Evolutionary conservation across 352 stramenopile genomes (phyloP).

Genomic region (Globisporangium recalcitrans): DNA sequence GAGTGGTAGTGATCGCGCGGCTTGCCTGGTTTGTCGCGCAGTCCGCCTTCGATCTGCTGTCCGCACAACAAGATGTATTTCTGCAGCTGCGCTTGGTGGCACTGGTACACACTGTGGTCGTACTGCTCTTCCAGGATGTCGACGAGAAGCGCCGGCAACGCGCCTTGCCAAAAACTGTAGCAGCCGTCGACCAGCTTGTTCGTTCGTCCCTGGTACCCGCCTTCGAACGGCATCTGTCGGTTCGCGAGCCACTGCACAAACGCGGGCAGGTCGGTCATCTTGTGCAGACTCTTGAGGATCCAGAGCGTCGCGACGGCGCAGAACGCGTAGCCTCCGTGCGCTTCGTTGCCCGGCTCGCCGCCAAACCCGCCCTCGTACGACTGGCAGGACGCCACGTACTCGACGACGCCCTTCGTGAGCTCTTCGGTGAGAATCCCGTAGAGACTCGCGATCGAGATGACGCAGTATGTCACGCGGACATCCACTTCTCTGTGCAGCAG

Average conservation of each 20-base stretch:
- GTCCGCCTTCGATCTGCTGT: slow-evolving; percentile 91
- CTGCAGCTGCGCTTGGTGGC: slow-evolving; percentile 73
- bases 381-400: slow-evolving; percentile 90
- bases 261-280: slow-evolving; percentile 42
- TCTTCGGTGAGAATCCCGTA: slow-evolving; percentile 91
- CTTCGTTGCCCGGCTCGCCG: slow-evolving; percentile 90
- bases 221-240: slow-evolving; percentile 93
- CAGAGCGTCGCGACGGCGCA: slow-evolving; percentile 93
- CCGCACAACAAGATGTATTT: slow-evolving; percentile 93
- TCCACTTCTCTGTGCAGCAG: slow-evolving; percentile 85
- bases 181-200: slow-evolving; percentile 99
- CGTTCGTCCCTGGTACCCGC: slow-evolving; percentile 90
- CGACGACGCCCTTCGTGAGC: slow-evolving; percentile 64
- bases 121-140: slow-evolving; percentile 35
- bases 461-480: slow-evolving; percentile 96
- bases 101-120: slow-evolving; percentile 49
- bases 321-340: slow-evolving; percentile 98
- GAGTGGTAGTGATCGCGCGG: slow-evolving; percentile 98
- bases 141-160: slow-evolving; percentile 78
- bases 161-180: slow-evolving; percentile 99
- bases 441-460: slow-evolving; percentile 92
- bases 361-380: slow-evolving; percentile 97
- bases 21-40: slow-evolving; percentile 94
- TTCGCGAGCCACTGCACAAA: slow-evolving; percentile 89
- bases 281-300: slow-evolving; percentile 79